Percentiles rank a stretch among this genome's conserved stretches.
These are phyloP conservation scores for Dunaliella sp. DNA, from an alignment of 139 green algal species.

Conservation along the genomic window DNA sequence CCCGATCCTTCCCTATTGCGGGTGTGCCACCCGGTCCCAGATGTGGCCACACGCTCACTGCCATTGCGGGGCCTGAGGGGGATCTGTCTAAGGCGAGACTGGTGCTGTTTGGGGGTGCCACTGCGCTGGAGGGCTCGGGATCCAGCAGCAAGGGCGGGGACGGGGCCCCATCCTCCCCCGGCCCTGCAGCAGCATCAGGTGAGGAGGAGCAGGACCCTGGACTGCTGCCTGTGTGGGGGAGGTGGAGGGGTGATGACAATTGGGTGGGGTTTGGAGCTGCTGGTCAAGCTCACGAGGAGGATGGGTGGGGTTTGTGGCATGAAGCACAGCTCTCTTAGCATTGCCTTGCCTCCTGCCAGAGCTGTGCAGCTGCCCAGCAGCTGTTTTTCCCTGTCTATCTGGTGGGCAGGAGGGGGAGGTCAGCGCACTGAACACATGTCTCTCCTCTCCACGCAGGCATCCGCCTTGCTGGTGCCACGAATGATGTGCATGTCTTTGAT, in stretches of 20 bases:
- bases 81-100: constrained; percentile 73
- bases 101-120: constrained; percentile 89
- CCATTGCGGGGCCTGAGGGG: constrained; percentile 69
- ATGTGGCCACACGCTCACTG: constrained; percentile 92
- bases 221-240: no score
- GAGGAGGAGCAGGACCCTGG: no score
- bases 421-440: not conserved
- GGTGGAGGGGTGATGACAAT: no score
- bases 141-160: constrained; percentile 42
- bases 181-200: constrained; percentile 38
- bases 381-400: no score
- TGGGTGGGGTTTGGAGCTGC: no score
- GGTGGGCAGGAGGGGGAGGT: no score
- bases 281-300: not conserved
- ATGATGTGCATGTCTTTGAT: constrained; percentile 93
- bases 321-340: not conserved
- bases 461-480: constrained; percentile 86
- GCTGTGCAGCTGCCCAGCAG: not conserved
- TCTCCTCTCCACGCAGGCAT: constrained; percentile 61
- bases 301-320: not conserved
- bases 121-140: constrained; percentile 82
- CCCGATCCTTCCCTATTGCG: constrained; percentile 52
- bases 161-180: constrained; percentile 12
- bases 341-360: not conserved
- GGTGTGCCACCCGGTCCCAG: constrained; percentile 62